phyloP scores from a whole-genome alignment of 768 basidiomycete species.

The Boletus sensibilis region DNA sequence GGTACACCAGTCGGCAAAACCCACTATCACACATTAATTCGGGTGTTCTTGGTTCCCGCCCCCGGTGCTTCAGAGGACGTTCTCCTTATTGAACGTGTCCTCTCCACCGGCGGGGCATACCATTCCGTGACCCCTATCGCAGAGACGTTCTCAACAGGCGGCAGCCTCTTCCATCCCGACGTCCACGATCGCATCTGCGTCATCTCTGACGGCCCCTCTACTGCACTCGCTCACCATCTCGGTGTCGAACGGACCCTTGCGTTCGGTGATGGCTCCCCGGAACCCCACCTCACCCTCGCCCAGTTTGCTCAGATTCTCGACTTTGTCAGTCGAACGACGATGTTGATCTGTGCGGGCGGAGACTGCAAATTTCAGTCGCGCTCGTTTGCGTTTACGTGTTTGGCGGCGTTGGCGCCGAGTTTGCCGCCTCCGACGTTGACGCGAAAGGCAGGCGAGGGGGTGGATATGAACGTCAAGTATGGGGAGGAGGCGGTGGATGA shows the following conservation, averaged over 20 bases:
- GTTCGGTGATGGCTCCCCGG: neutral
- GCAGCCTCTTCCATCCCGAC: conserved; percentile 7
- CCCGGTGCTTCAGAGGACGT: neutral
- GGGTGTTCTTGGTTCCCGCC: neutral
- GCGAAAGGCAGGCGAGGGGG: neutral
- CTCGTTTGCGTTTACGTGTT: conserved; percentile 12
- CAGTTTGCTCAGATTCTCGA: conserved; percentile 5
- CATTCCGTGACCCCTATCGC: conserved; percentile 4
- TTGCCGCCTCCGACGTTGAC: conserved; percentile 3
- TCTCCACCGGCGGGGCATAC: conserved; percentile 6
- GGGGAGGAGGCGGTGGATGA: neutral
- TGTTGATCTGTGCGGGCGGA: conserved; percentile 4
- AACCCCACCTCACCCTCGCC: neutral
- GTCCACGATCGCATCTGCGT: conserved; percentile 10
- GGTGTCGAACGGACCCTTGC: conserved; percentile 10
- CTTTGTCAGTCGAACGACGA: conserved; percentile 7
- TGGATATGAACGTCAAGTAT: no score
- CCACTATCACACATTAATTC: conserved; percentile 12
- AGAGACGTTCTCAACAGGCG: neutral
- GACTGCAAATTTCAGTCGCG: conserved; percentile 14
- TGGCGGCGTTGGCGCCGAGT: conserved; percentile 2
- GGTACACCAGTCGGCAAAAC: neutral
- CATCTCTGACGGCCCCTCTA: neutral
- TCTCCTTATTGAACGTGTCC: conserved; percentile 16
- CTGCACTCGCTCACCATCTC: neutral